Evolutionary conservation across 192 early-diverging fungal species (phyloP).

Genomic region (Gonapodya sp.): DNA sequence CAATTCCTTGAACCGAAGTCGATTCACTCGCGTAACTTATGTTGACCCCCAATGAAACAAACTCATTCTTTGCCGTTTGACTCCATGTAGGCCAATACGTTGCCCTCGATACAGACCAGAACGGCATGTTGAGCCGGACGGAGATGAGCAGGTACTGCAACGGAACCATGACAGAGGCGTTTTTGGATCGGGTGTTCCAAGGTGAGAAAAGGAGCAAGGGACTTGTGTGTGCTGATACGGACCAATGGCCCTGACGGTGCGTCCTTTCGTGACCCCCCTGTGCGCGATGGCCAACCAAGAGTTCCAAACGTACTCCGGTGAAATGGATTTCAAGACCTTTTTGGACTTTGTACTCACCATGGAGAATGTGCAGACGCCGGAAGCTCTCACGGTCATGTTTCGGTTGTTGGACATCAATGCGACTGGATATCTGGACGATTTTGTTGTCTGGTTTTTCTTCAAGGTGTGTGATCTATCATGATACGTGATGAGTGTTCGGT

Average conservation of each 20-base stretch:
- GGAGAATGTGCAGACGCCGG: slow-evolving; percentile 35
- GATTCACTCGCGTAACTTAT: no score
- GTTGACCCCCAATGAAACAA: no score
- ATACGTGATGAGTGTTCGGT: not conserved
- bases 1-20: no score
- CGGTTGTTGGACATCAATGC: slow-evolving; percentile 32
- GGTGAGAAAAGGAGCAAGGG: slow-evolving; percentile 14
- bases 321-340: slow-evolving; percentile 32
- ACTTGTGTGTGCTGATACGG: not conserved
- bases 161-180: slow-evolving; percentile 31
- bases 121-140: slow-evolving; percentile 33
- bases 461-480: slow-evolving; percentile 20
- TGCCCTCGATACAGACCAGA: slow-evolving; percentile 33
- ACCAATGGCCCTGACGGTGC: slow-evolving; percentile 25
- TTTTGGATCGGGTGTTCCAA: slow-evolving; percentile 43
- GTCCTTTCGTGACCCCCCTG: not conserved
- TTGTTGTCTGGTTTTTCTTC: slow-evolving; percentile 28
- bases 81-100: slow-evolving; percentile 30
- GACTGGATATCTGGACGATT: slow-evolving; percentile 34
- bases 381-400: slow-evolving; percentile 36
- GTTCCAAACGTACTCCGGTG: slow-evolving; percentile 2
- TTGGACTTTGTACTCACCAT: slow-evolving; percentile 40
- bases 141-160: slow-evolving; percentile 32
- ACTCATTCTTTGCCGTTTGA: slow-evolving; percentile 6
- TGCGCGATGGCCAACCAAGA: not conserved